Conservation (phyloP, 306 rosid genomes). For the Cyamopsis tetragonoloba region DNA sequence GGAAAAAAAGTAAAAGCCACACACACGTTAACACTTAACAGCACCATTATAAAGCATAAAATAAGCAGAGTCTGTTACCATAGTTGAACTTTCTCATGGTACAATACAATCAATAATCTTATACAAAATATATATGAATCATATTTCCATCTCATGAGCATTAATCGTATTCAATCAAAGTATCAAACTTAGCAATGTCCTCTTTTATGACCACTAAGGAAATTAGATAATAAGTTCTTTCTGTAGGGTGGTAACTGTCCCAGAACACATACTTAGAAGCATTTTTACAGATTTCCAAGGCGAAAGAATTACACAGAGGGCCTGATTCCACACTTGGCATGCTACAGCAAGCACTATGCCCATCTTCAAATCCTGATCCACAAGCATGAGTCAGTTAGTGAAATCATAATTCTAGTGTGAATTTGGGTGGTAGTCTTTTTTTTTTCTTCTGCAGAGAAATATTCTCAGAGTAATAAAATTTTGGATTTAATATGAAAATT, state of each 20-base stretch:
- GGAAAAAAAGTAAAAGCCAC: too few relatives aligned
- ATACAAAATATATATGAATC: neutral
- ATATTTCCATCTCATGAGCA: neutral
- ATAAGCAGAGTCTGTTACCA: too few relatives aligned
- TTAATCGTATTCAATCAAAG: too few relatives aligned
- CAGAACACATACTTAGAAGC: constrained; percentile 52
- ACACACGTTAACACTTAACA: too few relatives aligned
- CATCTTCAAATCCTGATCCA: constrained; percentile 50
- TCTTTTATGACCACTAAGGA: neutral
- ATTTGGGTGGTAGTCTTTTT: neutral
- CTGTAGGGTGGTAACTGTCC: constrained; percentile 66
- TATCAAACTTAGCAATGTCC: constrained; percentile 21
- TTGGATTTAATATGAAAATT: too few relatives aligned
- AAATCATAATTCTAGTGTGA: neutral
- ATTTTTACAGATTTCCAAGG: constrained; percentile 28
- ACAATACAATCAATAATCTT: neutral
- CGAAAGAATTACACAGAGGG: constrained; percentile 28
- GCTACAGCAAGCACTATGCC: constrained; percentile 47
- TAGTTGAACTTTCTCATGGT: constrained; percentile 2
- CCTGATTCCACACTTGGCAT: constrained; percentile 43
- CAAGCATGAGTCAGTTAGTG: neutral
- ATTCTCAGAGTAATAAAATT: neutral
- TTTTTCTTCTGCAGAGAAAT: neutral
- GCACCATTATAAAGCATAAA: too few relatives aligned
- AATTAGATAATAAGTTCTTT: constrained; percentile 23